Evolutionary conservation across 140 eudicot genomes (phyloP).

Genomic region (Oenanthe javanica): DNA sequence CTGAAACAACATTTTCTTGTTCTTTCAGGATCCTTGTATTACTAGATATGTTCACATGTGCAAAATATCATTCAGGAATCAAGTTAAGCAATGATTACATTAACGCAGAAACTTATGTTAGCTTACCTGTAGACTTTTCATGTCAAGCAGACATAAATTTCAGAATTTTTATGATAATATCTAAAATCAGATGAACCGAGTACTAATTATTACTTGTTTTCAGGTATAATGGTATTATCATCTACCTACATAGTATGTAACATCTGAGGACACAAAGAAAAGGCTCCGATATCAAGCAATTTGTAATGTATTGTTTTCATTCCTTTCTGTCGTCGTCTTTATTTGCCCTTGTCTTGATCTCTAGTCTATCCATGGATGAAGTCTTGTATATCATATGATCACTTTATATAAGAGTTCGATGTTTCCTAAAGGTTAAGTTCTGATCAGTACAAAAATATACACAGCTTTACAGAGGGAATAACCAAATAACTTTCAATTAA

Average conservation of each 20-base stretch:
- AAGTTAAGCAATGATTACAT: neutral
- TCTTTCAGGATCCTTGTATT: constrained; percentile 73
- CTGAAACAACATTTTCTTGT: neutral
- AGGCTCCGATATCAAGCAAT: neutral
- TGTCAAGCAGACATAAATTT: neutral
- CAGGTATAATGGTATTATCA: neutral
- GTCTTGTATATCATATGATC: constrained; percentile 4
- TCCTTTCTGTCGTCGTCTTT: neutral
- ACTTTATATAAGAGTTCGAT: neutral
- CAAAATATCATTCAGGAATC: neutral
- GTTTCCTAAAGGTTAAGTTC: neutral
- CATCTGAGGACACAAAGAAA: neutral
- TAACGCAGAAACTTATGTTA: neutral
- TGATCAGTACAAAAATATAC: neutral
- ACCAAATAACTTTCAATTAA: neutral
- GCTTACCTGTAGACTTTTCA: neutral
- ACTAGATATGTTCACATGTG: constrained; percentile 22
- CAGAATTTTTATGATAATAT: neutral
- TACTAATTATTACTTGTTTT: neutral
- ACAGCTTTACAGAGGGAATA: neutral
- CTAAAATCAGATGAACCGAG: neutral
- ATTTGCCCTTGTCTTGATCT: neutral
- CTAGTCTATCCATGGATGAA: neutral
- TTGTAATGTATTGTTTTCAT: neutral
- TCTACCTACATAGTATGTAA: neutral